Percentiles rank a stretch among this genome's conserved stretches.
phyloP scores from a whole-genome alignment of 176 grass and related monocot genomes.

The Aechmea fasciata region DNA sequence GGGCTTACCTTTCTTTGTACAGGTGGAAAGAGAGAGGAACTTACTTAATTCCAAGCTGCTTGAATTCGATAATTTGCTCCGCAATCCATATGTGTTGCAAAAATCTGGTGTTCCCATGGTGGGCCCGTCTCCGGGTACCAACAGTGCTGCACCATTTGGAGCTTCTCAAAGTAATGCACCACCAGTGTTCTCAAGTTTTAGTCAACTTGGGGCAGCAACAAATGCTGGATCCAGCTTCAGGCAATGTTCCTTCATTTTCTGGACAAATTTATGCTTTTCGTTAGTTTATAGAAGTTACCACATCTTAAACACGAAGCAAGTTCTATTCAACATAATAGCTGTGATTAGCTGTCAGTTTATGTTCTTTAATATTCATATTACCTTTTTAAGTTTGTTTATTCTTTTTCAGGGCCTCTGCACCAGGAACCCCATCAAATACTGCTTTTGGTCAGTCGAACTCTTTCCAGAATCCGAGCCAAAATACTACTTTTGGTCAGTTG shows the following conservation, averaged over 20 bases:
- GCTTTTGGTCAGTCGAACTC: constrained; percentile 26
- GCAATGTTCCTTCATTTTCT: constrained; percentile 26
- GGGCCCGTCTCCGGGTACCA: constrained; percentile 27
- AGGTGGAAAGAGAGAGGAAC: constrained; percentile 80
- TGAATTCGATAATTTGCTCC: constrained; percentile 80
- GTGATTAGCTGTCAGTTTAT: neutral
- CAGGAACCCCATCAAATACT: constrained; percentile 24
- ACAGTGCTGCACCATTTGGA: constrained; percentile 30
- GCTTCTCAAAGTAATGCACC: constrained; percentile 46
- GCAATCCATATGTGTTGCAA: constrained; percentile 32
- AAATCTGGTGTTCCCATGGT: constrained; percentile 28
- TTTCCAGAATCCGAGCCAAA: constrained; percentile 15
- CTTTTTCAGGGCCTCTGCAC: constrained; percentile 31
- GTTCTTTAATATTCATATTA: constrained; percentile 7
- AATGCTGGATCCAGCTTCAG: constrained; percentile 35
- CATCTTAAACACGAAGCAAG: neutral
- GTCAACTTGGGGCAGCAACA: constrained; percentile 49
- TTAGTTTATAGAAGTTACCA: constrained; percentile 15
- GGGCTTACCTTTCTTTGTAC: constrained; percentile 21
- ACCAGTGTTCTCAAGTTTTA: constrained; percentile 70
- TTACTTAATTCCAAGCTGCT: constrained; percentile 63
- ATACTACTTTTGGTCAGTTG: constrained; percentile 20
- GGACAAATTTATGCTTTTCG: neutral
- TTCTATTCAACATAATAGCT: neutral
- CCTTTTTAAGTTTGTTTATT: constrained; percentile 9